phyloP scores from a whole-genome alignment of 306 rosid species.

The Crotalaria pallida region DNA sequence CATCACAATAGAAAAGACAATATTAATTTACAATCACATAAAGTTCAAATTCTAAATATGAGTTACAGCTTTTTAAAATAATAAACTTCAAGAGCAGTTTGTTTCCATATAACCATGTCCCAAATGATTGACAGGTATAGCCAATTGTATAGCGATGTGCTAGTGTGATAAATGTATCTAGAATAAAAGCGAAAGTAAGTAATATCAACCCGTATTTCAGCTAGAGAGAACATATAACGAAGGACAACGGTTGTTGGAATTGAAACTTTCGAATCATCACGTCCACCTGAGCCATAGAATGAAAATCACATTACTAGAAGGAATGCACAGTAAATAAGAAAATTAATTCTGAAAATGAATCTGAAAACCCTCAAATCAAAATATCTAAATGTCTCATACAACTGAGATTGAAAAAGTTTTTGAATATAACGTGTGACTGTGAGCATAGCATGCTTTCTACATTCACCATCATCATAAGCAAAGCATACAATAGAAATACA shows the following conservation, averaged over 20 bases:
- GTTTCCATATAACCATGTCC: background rate
- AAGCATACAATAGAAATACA: slow-evolving; percentile 13
- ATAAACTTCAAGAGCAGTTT: background rate
- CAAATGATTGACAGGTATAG: background rate
- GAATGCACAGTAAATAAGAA: slow-evolving; percentile 13
- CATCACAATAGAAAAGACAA: background rate
- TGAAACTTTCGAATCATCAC: slow-evolving; percentile 72
- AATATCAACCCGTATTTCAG: slow-evolving; percentile 73
- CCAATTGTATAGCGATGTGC: slow-evolving; percentile 14
- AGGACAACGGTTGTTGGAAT: slow-evolving; percentile 85
- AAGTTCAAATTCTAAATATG: background rate
- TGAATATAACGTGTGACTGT: background rate
- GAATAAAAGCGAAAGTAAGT: slow-evolving; percentile 8
- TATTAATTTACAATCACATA: background rate
- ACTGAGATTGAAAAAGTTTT: background rate
- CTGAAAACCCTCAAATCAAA: slow-evolving; percentile 14
- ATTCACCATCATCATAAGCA: slow-evolving; percentile 16
- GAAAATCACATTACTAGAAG: slow-evolving; percentile 17
- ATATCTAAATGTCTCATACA: background rate
- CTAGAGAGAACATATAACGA: slow-evolving; percentile 75
- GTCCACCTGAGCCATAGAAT: slow-evolving; percentile 62
- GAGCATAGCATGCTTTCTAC: slow-evolving; percentile 12
- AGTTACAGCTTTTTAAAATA: background rate
- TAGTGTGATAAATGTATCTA: background rate
- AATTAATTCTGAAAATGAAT: slow-evolving; percentile 16